Evolutionary conservation across 129 eudicot genomes (phyloP).

Genomic region (Flaveria linearis): DNA sequence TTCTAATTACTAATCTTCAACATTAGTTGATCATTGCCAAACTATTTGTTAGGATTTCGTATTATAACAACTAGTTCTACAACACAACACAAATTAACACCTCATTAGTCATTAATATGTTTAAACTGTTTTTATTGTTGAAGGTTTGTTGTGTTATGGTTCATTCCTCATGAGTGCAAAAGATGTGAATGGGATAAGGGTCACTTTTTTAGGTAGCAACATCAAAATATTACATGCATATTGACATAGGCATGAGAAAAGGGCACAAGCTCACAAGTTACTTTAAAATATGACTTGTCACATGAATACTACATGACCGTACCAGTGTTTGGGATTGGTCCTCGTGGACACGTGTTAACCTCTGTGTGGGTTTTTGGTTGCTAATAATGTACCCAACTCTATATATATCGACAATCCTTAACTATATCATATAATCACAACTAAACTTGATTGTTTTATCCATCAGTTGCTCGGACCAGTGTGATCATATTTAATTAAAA

Average conservation of each 20-base stretch:
- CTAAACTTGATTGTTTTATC: no score
- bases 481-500: no score
- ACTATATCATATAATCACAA: no score
- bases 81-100: no score
- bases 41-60: no score
- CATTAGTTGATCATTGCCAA: no score
- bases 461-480: no score
- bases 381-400: background rate
- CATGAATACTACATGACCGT: conserved; percentile 35
- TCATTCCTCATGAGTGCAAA: conserved; percentile 19
- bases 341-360: conserved; percentile 26
- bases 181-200: conserved; percentile 17
- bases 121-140: conserved; percentile 1
- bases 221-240: conserved; percentile 13
- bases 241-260: conserved; percentile 23
- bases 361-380: conserved; percentile 11
- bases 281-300: conserved; percentile 27
- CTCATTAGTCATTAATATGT: background rate
- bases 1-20: no score
- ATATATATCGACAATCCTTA: background rate
- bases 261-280: conserved; percentile 25
- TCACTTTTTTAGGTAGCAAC: conserved; percentile 27
- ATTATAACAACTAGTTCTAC: no score
- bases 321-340: conserved; percentile 6
- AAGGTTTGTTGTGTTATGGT: background rate